These are phyloP conservation scores for Sinapis alba DNA, from an alignment of 441 rosid genomes.

Conservation along the genomic window DNA sequence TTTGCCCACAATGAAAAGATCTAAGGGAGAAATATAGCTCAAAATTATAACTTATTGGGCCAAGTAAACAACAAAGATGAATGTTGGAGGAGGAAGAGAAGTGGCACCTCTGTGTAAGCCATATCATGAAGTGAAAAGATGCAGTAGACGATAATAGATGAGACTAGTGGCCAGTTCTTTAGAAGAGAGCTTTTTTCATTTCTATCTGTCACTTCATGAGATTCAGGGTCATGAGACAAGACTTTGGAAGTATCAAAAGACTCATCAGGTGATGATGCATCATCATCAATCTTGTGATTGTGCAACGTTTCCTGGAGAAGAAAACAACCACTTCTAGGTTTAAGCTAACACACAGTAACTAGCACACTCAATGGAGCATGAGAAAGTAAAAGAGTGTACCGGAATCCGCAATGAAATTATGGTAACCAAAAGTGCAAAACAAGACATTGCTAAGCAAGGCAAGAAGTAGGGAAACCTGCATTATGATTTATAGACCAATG, in stretches of 20 bases:
- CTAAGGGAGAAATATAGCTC: conserved; percentile 39
- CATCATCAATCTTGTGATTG: conserved; percentile 48
- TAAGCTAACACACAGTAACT: background rate
- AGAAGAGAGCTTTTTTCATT: conserved; percentile 45
- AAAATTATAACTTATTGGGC: background rate
- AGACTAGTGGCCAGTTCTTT: conserved; percentile 85
- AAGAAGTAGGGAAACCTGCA: conserved; percentile 90
- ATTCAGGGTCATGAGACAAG: conserved; percentile 36
- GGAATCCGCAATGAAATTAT: conserved; percentile 69
- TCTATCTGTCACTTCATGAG: conserved; percentile 29
- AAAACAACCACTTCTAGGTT: conserved; percentile 5
- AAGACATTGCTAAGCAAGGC: conserved; percentile 69
- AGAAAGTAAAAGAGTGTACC: conserved; percentile 43
- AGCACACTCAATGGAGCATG: background rate
- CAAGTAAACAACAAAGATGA: background rate
- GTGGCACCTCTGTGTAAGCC: conserved; percentile 86
- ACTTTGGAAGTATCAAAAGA: conserved; percentile 48
- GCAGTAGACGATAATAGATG: conserved; percentile 83
- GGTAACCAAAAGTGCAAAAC: conserved; percentile 63
- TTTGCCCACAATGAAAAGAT: conserved; percentile 93
- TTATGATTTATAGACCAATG: conserved; percentile 7
- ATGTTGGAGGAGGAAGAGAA: background rate
- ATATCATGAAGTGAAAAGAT: conserved; percentile 88
- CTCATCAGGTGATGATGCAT: conserved; percentile 27
- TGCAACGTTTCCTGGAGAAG: conserved; percentile 83